phyloP scores from a whole-genome alignment of 73 alveolate genomes.

The Paramecium tetraurelia region DNA sequence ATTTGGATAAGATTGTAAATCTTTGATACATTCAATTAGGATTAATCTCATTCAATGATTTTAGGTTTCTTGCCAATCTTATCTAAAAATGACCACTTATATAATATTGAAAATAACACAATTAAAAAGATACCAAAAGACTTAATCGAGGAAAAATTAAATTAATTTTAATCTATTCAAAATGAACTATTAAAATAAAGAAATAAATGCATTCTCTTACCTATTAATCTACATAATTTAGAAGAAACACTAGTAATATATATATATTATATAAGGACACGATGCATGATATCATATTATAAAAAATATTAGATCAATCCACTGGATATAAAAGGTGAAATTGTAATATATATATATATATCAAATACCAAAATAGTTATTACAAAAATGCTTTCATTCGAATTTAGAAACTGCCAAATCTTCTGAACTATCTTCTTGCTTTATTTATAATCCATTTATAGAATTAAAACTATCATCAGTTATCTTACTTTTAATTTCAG shows the following conservation, averaged over 20 bases:
- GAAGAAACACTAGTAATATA: neutral
- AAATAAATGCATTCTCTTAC: neutral
- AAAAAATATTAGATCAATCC: neutral
- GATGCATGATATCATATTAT: slow-evolving; percentile 3
- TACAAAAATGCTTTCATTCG: neutral
- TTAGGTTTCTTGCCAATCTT: slow-evolving; percentile 19
- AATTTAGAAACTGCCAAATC: slow-evolving; percentile 41
- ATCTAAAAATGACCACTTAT: neutral
- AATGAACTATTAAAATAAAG: slow-evolving; percentile 1
- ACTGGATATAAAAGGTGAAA: neutral
- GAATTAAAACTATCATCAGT: neutral
- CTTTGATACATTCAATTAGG: neutral
- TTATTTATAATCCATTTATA: neutral
- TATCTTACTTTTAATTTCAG: neutral
- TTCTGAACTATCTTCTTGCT: slow-evolving; percentile 5
- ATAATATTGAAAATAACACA: neutral
- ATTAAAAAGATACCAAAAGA: slow-evolving; percentile 1
- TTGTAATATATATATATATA: neutral
- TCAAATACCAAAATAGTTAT: neutral
- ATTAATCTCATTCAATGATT: neutral
- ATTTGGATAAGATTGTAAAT: neutral
- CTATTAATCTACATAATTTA: neutral
- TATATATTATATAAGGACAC: neutral
- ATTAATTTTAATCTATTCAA: neutral
- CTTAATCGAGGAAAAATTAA: neutral